Evolutionary conservation across 2,329 filamentous ascomycete genomes (phyloP), one percentile per base, ranked within the genome.

Genomic region (Ceratocystis harringtonii): DNA sequence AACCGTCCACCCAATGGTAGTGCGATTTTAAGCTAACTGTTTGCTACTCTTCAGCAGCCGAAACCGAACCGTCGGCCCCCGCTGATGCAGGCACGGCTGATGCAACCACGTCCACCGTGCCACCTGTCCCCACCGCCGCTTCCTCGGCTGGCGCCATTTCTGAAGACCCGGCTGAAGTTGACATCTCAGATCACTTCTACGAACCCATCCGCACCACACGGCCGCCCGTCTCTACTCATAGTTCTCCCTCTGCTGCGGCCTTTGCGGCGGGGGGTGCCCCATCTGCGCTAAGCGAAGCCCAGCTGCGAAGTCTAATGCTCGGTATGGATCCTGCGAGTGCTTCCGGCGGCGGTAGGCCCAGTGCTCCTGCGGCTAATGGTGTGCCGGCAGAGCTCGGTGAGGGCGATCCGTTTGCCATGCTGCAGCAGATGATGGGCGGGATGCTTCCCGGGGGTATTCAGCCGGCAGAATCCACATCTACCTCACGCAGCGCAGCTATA

Each of bases 111-210:
- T 41, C 36, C 10, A 4, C 12, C 4, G 36, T 52, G 66, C 74
- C 7, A 68, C 74, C 36, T 60, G 68, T 73, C 28, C 68, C 72
- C 22, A 68, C 71, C 41, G 68, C 70, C 44, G 70, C 71, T 45
- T 66, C 73, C 3, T 30, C 70, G 10, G 36, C 36, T 71, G 52
- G 66, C 74, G 10, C 75, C 50, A 62, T 71, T 48, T 52, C 41
- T 19, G 83, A 79, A 66, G 86, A 89, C 70, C 88, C 88, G 5
- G 87, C 85, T 4, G 89, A 91, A 74, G 81, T 90, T 69, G 88
- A 92, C 73, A 90, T 92, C 70, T 89, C 87, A n/a, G 76, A 86
- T 69, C 87, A 89, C 75, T 86, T 81, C 74, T 88, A 87, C 74
- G 75, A 80, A 43, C 85, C 85, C 1, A 62, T 63, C 6, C 68